Conservation (phyloP, 2,329 filamentous ascomycete genomes). For the Zymoseptoria tritici region DNA sequence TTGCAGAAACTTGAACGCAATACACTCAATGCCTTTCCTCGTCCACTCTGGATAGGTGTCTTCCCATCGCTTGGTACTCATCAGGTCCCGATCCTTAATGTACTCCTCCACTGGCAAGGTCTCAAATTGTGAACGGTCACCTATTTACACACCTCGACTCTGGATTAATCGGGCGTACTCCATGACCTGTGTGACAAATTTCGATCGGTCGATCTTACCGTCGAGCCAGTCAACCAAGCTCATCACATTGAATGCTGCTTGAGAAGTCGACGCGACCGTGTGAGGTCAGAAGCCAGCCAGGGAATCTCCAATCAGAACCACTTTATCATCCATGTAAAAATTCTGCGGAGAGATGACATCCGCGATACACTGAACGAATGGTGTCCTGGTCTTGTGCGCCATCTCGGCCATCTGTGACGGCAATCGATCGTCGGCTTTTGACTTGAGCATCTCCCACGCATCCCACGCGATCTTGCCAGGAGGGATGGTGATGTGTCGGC, state of each 20-base stretch:
- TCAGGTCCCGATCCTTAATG: slow-evolving; percentile 28
- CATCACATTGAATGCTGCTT: slow-evolving; percentile 40
- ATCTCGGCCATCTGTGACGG: slow-evolving; percentile 37
- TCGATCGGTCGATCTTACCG: slow-evolving; percentile 29
- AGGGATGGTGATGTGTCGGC: slow-evolving; percentile 38
- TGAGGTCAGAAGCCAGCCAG: slow-evolving; percentile 41
- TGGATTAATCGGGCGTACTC: slow-evolving; percentile 34
- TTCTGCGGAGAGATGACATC: slow-evolving; percentile 35
- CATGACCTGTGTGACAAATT: slow-evolving; percentile 34
- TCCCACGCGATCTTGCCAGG: slow-evolving; percentile 33
- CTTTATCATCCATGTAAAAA: slow-evolving; percentile 36
- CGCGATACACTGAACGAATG: slow-evolving; percentile 40
- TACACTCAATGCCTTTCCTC: slow-evolving; percentile 11
- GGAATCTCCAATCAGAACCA: slow-evolving; percentile 42
- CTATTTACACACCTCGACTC: slow-evolving; percentile 34
- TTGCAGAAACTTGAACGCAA: not conserved
- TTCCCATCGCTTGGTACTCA: slow-evolving; percentile 11
- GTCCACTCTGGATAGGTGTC: slow-evolving; percentile 16
- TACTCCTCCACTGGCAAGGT: slow-evolving; percentile 32
- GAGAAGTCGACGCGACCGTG: slow-evolving; percentile 38
- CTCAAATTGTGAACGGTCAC: slow-evolving; percentile 34
- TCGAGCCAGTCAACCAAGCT: slow-evolving; percentile 35
- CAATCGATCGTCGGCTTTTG: slow-evolving; percentile 27
- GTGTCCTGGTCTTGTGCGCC: slow-evolving; percentile 32
- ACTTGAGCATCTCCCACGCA: slow-evolving; percentile 35